phyloP scores from a whole-genome alignment of 371 early-diverging fungal genomes.

The Circinella umbellata region DNA sequence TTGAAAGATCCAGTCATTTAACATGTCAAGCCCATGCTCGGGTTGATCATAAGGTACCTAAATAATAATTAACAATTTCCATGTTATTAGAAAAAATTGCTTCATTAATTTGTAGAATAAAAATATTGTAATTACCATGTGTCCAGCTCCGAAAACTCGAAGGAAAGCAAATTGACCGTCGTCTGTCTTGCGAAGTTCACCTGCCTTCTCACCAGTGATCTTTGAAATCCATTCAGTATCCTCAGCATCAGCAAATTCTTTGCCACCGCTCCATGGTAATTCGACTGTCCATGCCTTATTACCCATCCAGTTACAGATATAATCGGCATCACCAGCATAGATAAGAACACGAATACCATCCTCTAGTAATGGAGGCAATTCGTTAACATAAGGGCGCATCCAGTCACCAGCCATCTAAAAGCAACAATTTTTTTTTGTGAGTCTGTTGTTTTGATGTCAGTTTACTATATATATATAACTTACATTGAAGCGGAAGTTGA shows the following conservation, averaged over 20 bases:
- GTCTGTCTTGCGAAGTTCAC: slow-evolving; percentile 67
- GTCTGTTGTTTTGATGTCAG: too few species aligned
- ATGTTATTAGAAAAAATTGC: too few species aligned
- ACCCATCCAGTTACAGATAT: slow-evolving; percentile 91
- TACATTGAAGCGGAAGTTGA: slow-evolving; percentile 56
- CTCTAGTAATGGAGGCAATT: slow-evolving; percentile 76
- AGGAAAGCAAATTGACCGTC: slow-evolving; percentile 78
- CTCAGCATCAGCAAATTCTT: slow-evolving; percentile 63
- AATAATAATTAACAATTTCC: too few species aligned
- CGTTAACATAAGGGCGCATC: slow-evolving; percentile 82
- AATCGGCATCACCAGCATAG: slow-evolving; percentile 87
- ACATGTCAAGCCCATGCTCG: slow-evolving; percentile 56
- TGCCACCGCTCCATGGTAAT: slow-evolving; percentile 82
- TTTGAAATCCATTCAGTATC: slow-evolving; percentile 50
- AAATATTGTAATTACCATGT: slow-evolving; percentile 62
- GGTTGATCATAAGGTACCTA: slow-evolving; percentile 61
- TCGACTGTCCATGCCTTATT: slow-evolving; percentile 86
- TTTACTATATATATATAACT: slow-evolving; percentile 11
- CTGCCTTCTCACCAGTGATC: slow-evolving; percentile 53
- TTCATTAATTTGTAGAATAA: too few species aligned
- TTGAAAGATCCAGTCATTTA: slow-evolving; percentile 63
- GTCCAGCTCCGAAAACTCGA: slow-evolving; percentile 88
- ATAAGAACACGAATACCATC: slow-evolving; percentile 83
- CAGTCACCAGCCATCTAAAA: slow-evolving; percentile 77
- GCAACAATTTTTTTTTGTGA: too few species aligned